Evolutionary conservation across 306 rosid genomes (phyloP).

Genomic region (Pterocarpus santalinus): DNA sequence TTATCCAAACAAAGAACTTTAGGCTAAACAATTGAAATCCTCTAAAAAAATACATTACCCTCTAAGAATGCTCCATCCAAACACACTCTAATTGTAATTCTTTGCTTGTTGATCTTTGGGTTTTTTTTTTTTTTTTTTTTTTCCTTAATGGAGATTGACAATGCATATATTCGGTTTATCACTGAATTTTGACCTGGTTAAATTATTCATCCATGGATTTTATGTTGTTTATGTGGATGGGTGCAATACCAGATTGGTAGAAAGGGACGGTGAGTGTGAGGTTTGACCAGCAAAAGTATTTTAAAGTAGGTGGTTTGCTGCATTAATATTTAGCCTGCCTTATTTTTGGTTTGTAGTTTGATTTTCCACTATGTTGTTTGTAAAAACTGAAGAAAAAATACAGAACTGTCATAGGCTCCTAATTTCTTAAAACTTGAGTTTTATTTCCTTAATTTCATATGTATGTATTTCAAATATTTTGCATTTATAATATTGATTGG

Average conservation of each 20-base stretch:
- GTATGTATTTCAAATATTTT: background rate
- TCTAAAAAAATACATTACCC: too few relatives aligned
- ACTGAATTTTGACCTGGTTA: background rate
- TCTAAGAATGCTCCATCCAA: too few relatives aligned
- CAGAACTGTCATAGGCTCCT: background rate
- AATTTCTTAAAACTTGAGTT: background rate
- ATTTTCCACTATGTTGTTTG: background rate
- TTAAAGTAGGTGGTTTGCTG: background rate
- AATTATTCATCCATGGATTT: constrained; percentile 19
- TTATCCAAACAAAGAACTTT: too few relatives aligned
- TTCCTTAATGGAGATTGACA: background rate
- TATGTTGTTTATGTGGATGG: background rate
- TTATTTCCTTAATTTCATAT: background rate
- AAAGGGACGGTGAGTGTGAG: background rate
- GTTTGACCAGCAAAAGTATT: background rate
- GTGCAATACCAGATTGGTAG: background rate
- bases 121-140: background rate
- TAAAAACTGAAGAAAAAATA: background rate
- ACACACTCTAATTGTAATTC: too few relatives aligned
- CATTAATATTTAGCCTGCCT: background rate
- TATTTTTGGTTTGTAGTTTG: background rate
- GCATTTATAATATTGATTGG: background rate
- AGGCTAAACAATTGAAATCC: too few relatives aligned
- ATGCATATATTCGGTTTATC: background rate
- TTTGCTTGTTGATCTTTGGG: background rate